Conservation (phyloP, 257 asterid genomes). For the Solanum dulcamara region DNA sequence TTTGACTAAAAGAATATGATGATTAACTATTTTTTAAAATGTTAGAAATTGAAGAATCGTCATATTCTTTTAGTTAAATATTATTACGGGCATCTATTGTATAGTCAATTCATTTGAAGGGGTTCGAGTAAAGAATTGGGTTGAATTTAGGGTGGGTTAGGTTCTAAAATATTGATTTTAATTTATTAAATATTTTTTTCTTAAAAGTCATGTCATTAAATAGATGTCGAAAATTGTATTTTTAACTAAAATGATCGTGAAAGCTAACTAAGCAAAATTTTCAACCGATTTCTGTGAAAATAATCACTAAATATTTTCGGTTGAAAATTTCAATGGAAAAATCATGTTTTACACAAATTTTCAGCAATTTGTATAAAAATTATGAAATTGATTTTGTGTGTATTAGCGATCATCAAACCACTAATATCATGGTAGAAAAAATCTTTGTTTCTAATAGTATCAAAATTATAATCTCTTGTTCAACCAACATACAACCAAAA, state of each 20-base stretch:
- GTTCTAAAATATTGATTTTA: neutral
- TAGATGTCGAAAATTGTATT: neutral
- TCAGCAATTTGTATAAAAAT: too few species aligned
- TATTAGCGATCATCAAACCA: too few species aligned
- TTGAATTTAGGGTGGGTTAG: neutral
- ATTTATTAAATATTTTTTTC: neutral
- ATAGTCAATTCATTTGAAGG: neutral
- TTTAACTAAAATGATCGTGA: neutral
- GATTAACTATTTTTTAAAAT: neutral
- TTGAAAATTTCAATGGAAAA: neutral
- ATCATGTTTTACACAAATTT: too few species aligned
- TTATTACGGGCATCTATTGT: neutral
- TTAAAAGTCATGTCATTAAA: neutral
- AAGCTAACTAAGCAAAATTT: neutral
- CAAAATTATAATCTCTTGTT: neutral
- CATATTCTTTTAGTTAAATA: neutral
- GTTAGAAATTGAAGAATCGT: neutral
- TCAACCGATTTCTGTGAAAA: too few species aligned
- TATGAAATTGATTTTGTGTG: too few species aligned
- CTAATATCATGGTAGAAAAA: neutral
- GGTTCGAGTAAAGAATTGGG: neutral
- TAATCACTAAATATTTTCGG: too few species aligned
- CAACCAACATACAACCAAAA: neutral
- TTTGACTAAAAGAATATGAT: neutral
- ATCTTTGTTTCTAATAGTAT: neutral